Evolutionary conservation across 305 asterid species (phyloP), one percentile per base, ranked within the genome.

Genomic region (Ilex paraguariensis): DNA sequence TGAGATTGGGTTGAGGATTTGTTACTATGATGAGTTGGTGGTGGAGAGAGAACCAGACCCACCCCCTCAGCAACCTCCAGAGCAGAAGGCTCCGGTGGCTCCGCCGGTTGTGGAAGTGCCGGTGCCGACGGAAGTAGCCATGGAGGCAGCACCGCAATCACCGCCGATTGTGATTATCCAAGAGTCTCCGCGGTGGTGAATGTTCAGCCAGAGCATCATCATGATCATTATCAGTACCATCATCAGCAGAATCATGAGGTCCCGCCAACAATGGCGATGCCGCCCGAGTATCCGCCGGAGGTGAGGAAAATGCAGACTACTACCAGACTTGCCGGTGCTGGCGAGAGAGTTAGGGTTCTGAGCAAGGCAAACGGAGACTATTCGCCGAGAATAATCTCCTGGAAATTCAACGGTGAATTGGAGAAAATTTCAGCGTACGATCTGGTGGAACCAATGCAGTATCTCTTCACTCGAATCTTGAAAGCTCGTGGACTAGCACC

Each of bases 401-500:
- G 82, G 5, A 84, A 83, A 51, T 64, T 63, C 63, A 68, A 75
- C 60, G 82, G 83, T 6, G 89, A 84, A 16, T 76, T 88, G 32
- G 98, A 86, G 80, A 84, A 72, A 49, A 69, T 75, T 16, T 75
- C 84, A 61, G 75, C 88, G 12, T 79, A 79, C 68, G 94, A 85
- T 74, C 80, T 92, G 52, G 98, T 89, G 5, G 98, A 89, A 75
- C 95, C 93, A 40, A 89, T 92, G 97, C 96, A 80, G 70, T 89
- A 84, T 70, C 60, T 92, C 21, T 92, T 87, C 65, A 83, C 81
- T 8, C 77, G 82, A 62, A 85, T 92, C 5, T 88, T 85, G 4
- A 92, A 92, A 74, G 96, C 90, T 49, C 86, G 96, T n/a, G 87
- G 89, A 17, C 72, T 92, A 12, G 62, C 79, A 46, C 86, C 67